Conservation (phyloP, 352 stramenopile genomes). For the Pythium volutum region DNA sequence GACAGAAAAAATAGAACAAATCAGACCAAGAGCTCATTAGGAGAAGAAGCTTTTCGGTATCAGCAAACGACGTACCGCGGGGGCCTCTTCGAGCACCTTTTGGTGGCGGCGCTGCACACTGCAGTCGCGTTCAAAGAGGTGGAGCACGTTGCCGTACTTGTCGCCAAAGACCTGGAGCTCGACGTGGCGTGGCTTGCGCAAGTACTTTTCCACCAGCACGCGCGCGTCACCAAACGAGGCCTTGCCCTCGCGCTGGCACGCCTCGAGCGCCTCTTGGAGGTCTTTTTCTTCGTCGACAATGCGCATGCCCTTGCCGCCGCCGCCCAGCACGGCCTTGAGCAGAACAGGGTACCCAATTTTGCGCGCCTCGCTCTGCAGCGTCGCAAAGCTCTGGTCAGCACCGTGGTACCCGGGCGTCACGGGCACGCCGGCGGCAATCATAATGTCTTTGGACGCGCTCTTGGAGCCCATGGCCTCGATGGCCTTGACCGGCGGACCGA, state of each 20-base stretch:
- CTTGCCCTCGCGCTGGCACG: conserved; percentile 81
- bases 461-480: conserved; percentile 89
- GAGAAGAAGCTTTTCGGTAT: too few species aligned
- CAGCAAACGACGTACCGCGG: conserved; percentile 78
- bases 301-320: conserved; percentile 96
- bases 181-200: conserved; percentile 95
- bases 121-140: conserved; percentile 97
- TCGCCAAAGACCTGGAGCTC: conserved; percentile 98
- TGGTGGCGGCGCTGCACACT: conserved; percentile 97
- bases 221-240: conserved; percentile 93
- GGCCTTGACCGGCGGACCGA: conserved; percentile 94
- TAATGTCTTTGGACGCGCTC: conserved; percentile 82
- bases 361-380: conserved; percentile 74
- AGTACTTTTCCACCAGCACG: conserved; percentile 96
- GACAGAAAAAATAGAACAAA: background rate
- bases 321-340: conserved; percentile 98
- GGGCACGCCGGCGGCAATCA: conserved; percentile 86
- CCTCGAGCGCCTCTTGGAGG: conserved; percentile 80
- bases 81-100: conserved; percentile 96
- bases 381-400: conserved; percentile 80
- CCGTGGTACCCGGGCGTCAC: conserved; percentile 91
- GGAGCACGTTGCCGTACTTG: conserved; percentile 91
- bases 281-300: conserved; percentile 82
- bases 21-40: conserved; percentile 49
- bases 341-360: conserved; percentile 96